Evolutionary conservation across 2,329 filamentous ascomycete genomes (phyloP), one percentile per base, ranked within the genome.

Genomic region (Cladosporium sphaerospermum): DNA sequence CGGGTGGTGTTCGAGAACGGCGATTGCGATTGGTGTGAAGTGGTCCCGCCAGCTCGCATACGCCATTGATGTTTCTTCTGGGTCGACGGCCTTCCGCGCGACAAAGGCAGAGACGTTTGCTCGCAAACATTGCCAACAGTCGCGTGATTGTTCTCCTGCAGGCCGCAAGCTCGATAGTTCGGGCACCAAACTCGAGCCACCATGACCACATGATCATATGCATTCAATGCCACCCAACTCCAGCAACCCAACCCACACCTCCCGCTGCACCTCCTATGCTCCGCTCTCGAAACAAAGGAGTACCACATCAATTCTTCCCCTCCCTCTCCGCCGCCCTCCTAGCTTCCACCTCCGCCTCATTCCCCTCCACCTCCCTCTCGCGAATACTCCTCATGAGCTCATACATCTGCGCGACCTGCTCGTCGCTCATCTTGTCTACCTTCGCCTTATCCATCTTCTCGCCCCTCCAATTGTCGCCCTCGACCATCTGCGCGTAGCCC

Each of bases 401-500:
- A 67, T 96, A 96, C 61, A 99, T 74, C 70, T 99, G 93, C 1
- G 85, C 88, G 49, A 97, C 76, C 73, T 99, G 93, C 68, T 62
- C 69, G 95, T 90, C 91, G 69, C 88, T 97, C 89, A 97, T 88
- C 72, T 96, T 96, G 56, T 89, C 85, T 53, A 97, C 76, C 71
- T 96, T 96, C 1, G 74, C 76, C 61, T 82, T 81, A 59, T 97
- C 92, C 68, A 97, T 78, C 68, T 85, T 92, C 58, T 89, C 88
- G 1, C 86, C 92, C 55, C 80, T 78, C 93, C 93, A 97, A 0
- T 78, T 70, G 50, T 95, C 86, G 0, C 91, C 92, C 66, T 97
- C 92, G 13, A 99, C 74, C 67, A 89, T 85, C 68, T 99, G 92
- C 2, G 90, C 91, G 67, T 97, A 99, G 49, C 89, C 74, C 70